Conservation (phyloP, 192 early-diverging fungal genomes). For the Thamnidium elegans region DNA sequence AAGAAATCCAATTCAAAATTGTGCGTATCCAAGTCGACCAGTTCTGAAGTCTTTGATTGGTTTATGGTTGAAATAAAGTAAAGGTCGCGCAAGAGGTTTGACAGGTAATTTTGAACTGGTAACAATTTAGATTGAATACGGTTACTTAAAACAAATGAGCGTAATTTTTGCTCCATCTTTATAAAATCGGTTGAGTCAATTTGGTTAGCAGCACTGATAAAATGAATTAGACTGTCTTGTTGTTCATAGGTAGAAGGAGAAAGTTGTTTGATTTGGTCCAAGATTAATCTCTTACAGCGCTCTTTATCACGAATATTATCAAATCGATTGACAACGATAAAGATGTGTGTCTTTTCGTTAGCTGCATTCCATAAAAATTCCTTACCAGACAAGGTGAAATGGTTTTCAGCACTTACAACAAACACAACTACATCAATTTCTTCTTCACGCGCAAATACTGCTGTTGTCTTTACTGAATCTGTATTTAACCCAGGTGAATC, state of each 20-base stretch:
- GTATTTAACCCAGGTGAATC: slow-evolving; percentile 97
- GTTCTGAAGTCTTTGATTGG: slow-evolving; percentile 53
- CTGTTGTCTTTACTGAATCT: slow-evolving; percentile 94
- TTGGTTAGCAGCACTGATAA: slow-evolving; percentile 69
- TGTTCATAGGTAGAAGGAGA: slow-evolving; percentile 89
- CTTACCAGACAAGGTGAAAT: slow-evolving; percentile 95
- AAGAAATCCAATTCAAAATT: slow-evolving; percentile 62
- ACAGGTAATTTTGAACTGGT: slow-evolving; percentile 85
- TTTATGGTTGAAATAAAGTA: slow-evolving; percentile 66
- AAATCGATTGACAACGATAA: slow-evolving; percentile 96
- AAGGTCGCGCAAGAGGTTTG: slow-evolving; percentile 81
- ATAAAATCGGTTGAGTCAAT: slow-evolving; percentile 55
- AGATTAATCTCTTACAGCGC: slow-evolving; percentile 85
- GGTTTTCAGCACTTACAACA: slow-evolving; percentile 98
- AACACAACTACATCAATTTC: slow-evolving; percentile 98
- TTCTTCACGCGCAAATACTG: slow-evolving; percentile 92
- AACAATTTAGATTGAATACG: slow-evolving; percentile 88
- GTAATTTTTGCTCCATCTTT: slow-evolving; percentile 75
- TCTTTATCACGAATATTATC: slow-evolving; percentile 91
- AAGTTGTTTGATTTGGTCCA: slow-evolving; percentile 90
- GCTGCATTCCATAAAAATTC: slow-evolving; percentile 92
- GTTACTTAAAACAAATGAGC: slow-evolving; percentile 90
- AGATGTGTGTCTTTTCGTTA: slow-evolving; percentile 96
- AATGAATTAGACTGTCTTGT: slow-evolving; percentile 87
- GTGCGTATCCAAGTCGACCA: slow-evolving; percentile 52